phyloP scores from a whole-genome alignment of 805 yeast genomes.

The Starmerella powellii region DNA sequence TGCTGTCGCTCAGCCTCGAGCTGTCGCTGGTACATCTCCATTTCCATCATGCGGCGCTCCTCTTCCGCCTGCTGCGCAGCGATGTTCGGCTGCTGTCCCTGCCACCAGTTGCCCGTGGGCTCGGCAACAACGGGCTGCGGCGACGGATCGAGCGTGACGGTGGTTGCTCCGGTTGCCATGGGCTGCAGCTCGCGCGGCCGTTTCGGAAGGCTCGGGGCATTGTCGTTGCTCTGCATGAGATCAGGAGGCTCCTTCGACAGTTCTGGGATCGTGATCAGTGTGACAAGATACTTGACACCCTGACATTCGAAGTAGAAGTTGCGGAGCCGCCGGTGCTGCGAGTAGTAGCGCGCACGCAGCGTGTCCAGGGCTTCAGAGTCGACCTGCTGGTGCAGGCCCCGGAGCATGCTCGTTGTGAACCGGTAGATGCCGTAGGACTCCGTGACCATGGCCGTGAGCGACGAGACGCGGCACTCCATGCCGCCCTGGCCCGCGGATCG shows the following conservation, averaged over 20 bases:
- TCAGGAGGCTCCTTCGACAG: constrained; percentile 50
- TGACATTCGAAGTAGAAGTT: constrained; percentile 88
- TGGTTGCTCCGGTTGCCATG: constrained; percentile 21
- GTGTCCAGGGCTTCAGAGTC: constrained; percentile 69
- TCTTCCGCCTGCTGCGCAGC: constrained; percentile 45
- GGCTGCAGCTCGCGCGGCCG: constrained; percentile 30
- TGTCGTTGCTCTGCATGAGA: constrained; percentile 38
- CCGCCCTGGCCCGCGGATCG: constrained; percentile 22
- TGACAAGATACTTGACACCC: constrained; percentile 64
- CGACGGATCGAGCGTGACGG: neutral
- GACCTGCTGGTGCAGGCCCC: constrained; percentile 69
- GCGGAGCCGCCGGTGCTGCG: constrained; percentile 57
- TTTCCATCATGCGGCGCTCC: constrained; percentile 45
- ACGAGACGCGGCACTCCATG: constrained; percentile 67
- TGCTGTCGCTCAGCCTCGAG: constrained; percentile 50
- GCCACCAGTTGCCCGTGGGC: constrained; percentile 38
- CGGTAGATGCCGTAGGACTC: constrained; percentile 90
- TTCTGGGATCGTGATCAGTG: constrained; percentile 69
- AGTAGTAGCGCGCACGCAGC: constrained; percentile 53
- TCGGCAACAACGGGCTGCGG: constrained; percentile 14
- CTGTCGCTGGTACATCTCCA: constrained; percentile 47
- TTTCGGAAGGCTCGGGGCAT: constrained; percentile 33
- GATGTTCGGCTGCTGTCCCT: constrained; percentile 35
- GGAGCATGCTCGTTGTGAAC: constrained; percentile 76
- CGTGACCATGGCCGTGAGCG: constrained; percentile 78